Base-by-base conservation (phyloP, 352 stramenopile genomes). In the Phytophthora vignae region DNA sequence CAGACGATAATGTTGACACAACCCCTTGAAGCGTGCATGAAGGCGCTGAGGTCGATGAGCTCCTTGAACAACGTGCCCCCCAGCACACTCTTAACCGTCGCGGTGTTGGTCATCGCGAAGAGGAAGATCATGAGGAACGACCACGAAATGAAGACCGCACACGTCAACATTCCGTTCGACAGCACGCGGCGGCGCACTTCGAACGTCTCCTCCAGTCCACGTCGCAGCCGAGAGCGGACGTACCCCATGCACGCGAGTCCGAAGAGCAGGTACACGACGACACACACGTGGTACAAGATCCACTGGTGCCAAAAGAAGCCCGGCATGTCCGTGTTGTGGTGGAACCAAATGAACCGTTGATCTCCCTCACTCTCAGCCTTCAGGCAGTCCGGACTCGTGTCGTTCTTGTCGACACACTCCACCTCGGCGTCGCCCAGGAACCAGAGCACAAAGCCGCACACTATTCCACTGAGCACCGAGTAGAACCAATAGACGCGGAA, bases 1-100 rank as follows among this genome's bases (percentile, higher is more conserved):
- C 90, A 97, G 22, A 97, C 90, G 40, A 97, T 87, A 46, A 97
- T 84, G 61, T 96, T 95, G 22, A 96, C 77, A n/a, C 76, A 83
- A 1, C 90, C 88, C 19, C 90, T 79, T 9, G 90, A 91, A 9
- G 88, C 77, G 64, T 96, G 90, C 29, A 93, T 55, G 62, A 96
- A 96, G 10, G 90, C 90, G 50, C 85, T 90, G 50, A 94, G 46
- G 63, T 92, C 83, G 48, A 96, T 83, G 8, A 96, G 69, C 42
- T 85, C 78, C 55, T 76, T 65, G 59, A 95, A 93, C 15, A 76
- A 60, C 15, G 50, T n/a, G n/a, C 73, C 60, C 1, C 74, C 71
- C n/a, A 90, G 25, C 8, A 72, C 38, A 8, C 53, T 22, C 65
- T 92, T 89, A 5, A 86, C 65, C 3, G 58, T 50, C 10, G 71